phyloP scores from a whole-genome alignment of 2,329 filamentous ascomycete genomes.

The Penicillium oxalicum region DNA sequence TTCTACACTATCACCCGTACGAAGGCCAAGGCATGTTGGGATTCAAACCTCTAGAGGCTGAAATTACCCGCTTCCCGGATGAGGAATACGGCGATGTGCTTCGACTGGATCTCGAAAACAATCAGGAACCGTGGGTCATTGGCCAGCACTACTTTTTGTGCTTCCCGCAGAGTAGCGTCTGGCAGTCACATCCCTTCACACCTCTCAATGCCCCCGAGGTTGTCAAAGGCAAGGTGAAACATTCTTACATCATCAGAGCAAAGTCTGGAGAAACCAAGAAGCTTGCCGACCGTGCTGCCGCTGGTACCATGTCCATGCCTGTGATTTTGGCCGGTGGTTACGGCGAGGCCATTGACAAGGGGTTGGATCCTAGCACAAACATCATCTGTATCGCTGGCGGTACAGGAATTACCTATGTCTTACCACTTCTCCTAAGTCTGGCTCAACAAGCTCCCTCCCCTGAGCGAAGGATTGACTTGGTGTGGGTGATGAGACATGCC shows the following conservation, averaged over 20 bases:
- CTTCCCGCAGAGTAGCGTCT: conserved; percentile 61
- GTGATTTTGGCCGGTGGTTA: conserved; percentile 61
- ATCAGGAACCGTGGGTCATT: conserved; percentile 56
- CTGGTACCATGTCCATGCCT: conserved; percentile 39
- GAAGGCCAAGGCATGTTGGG: conserved; percentile 5
- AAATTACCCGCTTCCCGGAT: conserved; percentile 52
- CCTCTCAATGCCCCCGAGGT: conserved; percentile 51
- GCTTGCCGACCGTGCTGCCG: conserved; percentile 20
- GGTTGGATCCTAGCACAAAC: conserved; percentile 35
- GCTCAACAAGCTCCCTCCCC: conserved; percentile 23
- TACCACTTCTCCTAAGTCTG: conserved; percentile 45
- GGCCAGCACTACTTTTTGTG: conserved; percentile 69
- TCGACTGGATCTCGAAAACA: conserved; percentile 59
- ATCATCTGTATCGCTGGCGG: conserved; percentile 53
- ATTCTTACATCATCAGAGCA: conserved; percentile 44
- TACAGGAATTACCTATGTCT: conserved; percentile 53
- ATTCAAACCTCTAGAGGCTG: conserved; percentile 33
- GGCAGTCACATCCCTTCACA: conserved; percentile 69
- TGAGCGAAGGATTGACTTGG: conserved; percentile 51
- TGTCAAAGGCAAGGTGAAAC: conserved; percentile 17
- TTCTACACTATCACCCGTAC: conserved; percentile 47
- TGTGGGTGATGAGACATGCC: conserved; percentile 57
- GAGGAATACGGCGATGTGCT: conserved; percentile 56
- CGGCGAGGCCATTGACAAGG: conserved; percentile 47
- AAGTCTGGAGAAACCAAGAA: conserved; percentile 35